A percentile compares a stretch with the other conserved stretches of the same genome.
These are phyloP conservation scores for Umbelopsis sp. DNA, from an alignment of 192 early-diverging fungal species.

Conservation along the genomic window DNA sequence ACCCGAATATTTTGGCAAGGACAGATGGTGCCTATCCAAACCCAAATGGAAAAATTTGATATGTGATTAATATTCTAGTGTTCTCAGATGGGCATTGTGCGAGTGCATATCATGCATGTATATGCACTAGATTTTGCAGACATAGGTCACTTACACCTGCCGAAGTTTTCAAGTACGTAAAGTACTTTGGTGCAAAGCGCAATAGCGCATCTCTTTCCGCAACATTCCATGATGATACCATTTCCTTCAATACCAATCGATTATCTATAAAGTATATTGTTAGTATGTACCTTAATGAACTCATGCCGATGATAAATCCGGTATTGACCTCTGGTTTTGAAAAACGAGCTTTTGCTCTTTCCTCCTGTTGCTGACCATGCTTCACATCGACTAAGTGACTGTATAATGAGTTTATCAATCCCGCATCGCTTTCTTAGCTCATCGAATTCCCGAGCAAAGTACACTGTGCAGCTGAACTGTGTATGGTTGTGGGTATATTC, in stretches of 20 bases:
- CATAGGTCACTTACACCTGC: slow-evolving; percentile 35
- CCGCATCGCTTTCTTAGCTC: slow-evolving; percentile 78
- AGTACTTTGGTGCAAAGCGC: slow-evolving; percentile 90
- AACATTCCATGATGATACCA: slow-evolving; percentile 71
- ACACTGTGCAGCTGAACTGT: slow-evolving; percentile 81
- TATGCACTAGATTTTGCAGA: neutral
- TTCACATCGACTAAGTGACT: slow-evolving; percentile 81
- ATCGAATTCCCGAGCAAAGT: slow-evolving; percentile 89
- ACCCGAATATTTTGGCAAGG: slow-evolving; percentile 87
- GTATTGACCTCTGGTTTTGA: slow-evolving; percentile 71
- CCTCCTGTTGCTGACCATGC: slow-evolving; percentile 81
- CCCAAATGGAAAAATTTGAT: neutral
- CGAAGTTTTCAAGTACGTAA: slow-evolving; percentile 76
- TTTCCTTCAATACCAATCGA: slow-evolving; percentile 86
- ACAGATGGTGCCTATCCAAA: slow-evolving; percentile 63
- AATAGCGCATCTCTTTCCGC: slow-evolving; percentile 84
- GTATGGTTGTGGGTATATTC: slow-evolving; percentile 71
- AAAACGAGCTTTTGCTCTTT: slow-evolving; percentile 87
- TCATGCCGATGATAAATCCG: neutral
- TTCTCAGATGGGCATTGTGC: slow-evolving; percentile 24
- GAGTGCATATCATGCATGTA: neutral
- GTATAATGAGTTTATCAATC: slow-evolving; percentile 74
- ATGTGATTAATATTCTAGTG: neutral
- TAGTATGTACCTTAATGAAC: neutral
- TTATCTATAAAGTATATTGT: slow-evolving; percentile 63